Evolutionary conservation across 163 green algal species (phyloP), one percentile per base, ranked within the genome.

Genomic region (Scenedesmus sp.): DNA sequence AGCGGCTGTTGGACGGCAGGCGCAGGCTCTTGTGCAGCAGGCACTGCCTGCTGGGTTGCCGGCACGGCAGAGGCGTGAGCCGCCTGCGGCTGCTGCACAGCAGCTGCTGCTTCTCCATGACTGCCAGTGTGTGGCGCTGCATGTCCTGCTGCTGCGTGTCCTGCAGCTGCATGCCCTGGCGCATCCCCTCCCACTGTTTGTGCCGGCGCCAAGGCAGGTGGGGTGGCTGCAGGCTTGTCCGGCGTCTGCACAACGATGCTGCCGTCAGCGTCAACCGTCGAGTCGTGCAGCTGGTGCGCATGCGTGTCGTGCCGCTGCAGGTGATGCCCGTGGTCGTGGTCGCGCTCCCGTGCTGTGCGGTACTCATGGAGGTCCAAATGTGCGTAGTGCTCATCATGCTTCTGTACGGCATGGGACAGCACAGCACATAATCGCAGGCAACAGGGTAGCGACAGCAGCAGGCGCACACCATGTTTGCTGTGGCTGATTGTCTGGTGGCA

Each of bases 201-300:
- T 37, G 40, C 37, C 33, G 35, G 43, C 12, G 43, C 80, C 40
- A 83, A n/a, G 18, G 6, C 37, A 33, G 18, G 73, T 20, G 16
- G 73, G 73, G 73, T 26, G 16, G 20, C 16, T 51, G 73, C 37
- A 35, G 73, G 59, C 4, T 72, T 33, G 20, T 82, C 20, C 16
- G 35, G 10, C 22, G 82, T 80, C 18, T 80, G 40, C 30, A 90
- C 56, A 6, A 91, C 33, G 20, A 91, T 80, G 87, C 87, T 91
- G 53, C 87, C 87, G 35, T 86, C 76, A 53, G 53, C 88, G 15
- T 82, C 65, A 80, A 33, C 22, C 26, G 22, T 42, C 2, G 26
- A 37, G 49, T 87, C n/a, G 42, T 72, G 40, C 40, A 40, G 43
- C 24, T 87, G 30, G 49, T 40, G 24, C 6, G 30, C 49, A 26